Percentiles rank a stretch among this genome's conserved stretches.
phyloP scores from a whole-genome alignment of 2,329 filamentous ascomycete genomes.

The Trichoderma koningiopsis region DNA sequence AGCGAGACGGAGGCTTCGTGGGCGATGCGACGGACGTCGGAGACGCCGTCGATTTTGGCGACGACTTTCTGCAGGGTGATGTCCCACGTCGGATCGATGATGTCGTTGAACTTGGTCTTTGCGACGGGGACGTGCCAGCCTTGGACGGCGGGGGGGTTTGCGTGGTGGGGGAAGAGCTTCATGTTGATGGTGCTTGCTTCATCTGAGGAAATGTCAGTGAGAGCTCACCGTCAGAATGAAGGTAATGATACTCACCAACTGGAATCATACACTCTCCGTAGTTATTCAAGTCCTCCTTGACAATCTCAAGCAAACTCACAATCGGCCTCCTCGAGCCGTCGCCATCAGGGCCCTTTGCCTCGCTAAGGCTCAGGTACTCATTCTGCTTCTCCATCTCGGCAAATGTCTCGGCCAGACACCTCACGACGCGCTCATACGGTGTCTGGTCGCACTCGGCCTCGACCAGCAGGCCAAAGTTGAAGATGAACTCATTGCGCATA shows the following conservation, averaged over 20 bases:
- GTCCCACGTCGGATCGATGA: conserved; percentile 72
- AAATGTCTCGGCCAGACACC: conserved; percentile 82
- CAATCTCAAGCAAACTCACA: conserved; percentile 79
- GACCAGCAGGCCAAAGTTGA: conserved; percentile 91
- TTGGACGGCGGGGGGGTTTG: conserved; percentile 74
- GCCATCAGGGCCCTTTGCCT: conserved; percentile 41
- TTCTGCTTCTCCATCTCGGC: conserved; percentile 90
- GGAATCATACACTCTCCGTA: conserved; percentile 99
- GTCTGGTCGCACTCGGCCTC: conserved; percentile 67
- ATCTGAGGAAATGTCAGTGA: conserved; percentile 52
- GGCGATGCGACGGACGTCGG: conserved; percentile 85
- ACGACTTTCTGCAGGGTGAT: conserved; percentile 79
- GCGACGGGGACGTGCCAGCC: conserved; percentile 88
- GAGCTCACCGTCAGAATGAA: neutral
- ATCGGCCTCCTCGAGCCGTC: conserved; percentile 65
- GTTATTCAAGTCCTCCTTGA: conserved; percentile 87
- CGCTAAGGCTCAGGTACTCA: conserved; percentile 72
- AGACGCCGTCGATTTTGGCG: conserved; percentile 85
- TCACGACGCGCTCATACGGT: conserved; percentile 81
- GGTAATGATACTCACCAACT: conserved; percentile 66
- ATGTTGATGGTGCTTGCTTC: conserved; percentile 94
- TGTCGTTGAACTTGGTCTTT: conserved; percentile 64
- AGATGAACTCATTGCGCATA: conserved; percentile 93
- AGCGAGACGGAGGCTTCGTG: conserved; percentile 83
- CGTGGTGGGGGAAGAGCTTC: conserved; percentile 87